Conservation (phyloP, 768 basidiomycete genomes). For the Psilocybe azurescens region DNA sequence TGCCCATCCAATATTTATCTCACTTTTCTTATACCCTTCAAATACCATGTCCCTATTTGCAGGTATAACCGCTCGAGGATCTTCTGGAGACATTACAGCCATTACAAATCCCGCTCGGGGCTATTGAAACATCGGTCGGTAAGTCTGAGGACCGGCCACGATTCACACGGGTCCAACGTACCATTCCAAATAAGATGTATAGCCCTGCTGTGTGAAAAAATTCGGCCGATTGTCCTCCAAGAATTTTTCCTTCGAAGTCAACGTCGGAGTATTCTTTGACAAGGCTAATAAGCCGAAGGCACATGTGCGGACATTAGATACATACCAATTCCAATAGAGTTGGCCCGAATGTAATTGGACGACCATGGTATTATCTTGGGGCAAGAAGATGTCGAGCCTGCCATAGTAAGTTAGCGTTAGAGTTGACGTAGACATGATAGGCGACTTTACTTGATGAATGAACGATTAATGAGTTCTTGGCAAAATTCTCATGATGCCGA, state of each 20-base stretch:
- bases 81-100: background rate
- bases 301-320: background rate
- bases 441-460: background rate
- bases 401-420: background rate
- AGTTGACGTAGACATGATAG: background rate
- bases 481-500: background rate
- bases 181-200: background rate
- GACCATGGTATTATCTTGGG: constrained; percentile 2
- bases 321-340: background rate
- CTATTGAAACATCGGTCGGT: background rate
- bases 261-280: background rate
- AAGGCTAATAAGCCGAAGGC: background rate
- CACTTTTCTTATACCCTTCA: background rate
- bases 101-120: background rate
- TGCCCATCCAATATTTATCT: background rate
- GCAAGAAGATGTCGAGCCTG: background rate
- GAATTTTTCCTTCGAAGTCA: background rate
- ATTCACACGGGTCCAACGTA: background rate
- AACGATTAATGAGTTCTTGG: background rate
- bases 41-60: constrained; percentile 1
- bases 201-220: constrained; percentile 1
- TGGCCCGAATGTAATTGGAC: constrained; percentile 1
- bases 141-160: background rate
- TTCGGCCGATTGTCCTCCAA: constrained; percentile 1
- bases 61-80: background rate